Percentiles rank a stretch among this genome's conserved stretches.
Evolutionary conservation across 345 rosid species (phyloP).

Genomic region (Chamaenerion angustifolium): DNA sequence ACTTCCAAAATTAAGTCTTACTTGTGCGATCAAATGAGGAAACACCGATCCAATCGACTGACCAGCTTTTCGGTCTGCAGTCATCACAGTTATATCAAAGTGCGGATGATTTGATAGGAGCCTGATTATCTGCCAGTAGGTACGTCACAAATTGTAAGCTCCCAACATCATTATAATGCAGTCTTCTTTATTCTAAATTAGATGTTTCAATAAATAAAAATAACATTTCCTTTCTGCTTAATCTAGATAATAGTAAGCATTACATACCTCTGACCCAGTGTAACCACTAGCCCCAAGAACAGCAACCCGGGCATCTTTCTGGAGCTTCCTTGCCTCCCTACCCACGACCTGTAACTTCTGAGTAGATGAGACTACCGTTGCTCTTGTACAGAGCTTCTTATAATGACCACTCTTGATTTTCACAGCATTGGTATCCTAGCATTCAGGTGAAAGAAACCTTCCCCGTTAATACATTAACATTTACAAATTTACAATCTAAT

Average conservation of each 20-base stretch:
- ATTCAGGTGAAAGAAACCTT: neutral
- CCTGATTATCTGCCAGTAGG: conserved; percentile 58
- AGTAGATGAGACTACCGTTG: conserved; percentile 22
- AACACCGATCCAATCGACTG: conserved; percentile 77
- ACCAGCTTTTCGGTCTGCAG: conserved; percentile 99
- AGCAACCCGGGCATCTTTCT: conserved; percentile 57
- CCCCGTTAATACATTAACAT: neutral
- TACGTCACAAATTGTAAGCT: no score
- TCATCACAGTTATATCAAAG: conserved; percentile 63
- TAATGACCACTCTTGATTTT: conserved; percentile 16
- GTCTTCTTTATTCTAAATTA: neutral
- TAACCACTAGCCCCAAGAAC: conserved; percentile 98
- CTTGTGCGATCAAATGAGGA: conserved; percentile 65
- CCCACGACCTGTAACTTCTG: conserved; percentile 24
- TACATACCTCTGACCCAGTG: conserved; percentile 82
- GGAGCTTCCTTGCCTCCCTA: conserved; percentile 12
- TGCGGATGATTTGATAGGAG: conserved; percentile 70
- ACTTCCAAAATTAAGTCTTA: conserved; percentile 11
- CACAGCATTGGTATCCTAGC: conserved; percentile 20
- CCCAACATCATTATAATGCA: neutral
- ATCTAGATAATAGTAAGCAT: neutral
- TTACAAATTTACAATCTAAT: neutral
- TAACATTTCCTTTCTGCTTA: neutral
- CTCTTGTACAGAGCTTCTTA: conserved; percentile 18
- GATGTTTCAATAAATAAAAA: no score